phyloP scores from a whole-genome alignment of 352 stramenopile species.

The Globisporangium abappressorium region DNA sequence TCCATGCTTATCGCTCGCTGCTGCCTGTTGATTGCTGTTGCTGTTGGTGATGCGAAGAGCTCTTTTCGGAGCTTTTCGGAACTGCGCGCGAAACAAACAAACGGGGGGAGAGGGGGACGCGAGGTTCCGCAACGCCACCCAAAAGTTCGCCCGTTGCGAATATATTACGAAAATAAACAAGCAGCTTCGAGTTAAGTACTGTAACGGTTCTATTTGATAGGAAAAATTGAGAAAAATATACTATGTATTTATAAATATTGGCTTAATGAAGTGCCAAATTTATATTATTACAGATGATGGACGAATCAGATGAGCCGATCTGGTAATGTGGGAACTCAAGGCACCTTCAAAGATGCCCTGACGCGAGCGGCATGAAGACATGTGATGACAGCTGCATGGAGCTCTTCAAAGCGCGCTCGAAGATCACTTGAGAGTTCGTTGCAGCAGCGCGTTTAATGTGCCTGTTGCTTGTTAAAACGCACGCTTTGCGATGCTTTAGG shows the following conservation, averaged over 20 bases:
- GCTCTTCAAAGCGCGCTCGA: background rate
- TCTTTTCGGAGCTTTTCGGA: slow-evolving; percentile 1
- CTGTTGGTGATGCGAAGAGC: background rate
- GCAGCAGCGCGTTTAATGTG: too few relatives aligned
- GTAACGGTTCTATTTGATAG: too few relatives aligned
- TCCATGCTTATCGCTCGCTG: slow-evolving; percentile 35
- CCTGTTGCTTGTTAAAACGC: background rate
- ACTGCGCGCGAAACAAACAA: background rate
- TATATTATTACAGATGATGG: too few relatives aligned
- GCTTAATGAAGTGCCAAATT: too few relatives aligned
- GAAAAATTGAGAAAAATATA: too few relatives aligned
- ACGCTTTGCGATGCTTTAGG: background rate
- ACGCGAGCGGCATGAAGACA: background rate
- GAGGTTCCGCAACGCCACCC: background rate
- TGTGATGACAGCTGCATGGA: background rate
- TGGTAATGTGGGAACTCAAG: too few relatives aligned
- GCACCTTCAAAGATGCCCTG: too few relatives aligned
- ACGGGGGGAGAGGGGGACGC: background rate
- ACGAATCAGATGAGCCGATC: too few relatives aligned
- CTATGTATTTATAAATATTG: too few relatives aligned
- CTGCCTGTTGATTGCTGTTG: background rate
- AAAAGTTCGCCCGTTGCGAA: background rate
- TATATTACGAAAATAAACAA: background rate
- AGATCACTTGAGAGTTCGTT: background rate
- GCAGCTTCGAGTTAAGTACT: background rate